phyloP scores from a whole-genome alignment of 257 asterid genomes.

The Plectranthus barbatus region DNA sequence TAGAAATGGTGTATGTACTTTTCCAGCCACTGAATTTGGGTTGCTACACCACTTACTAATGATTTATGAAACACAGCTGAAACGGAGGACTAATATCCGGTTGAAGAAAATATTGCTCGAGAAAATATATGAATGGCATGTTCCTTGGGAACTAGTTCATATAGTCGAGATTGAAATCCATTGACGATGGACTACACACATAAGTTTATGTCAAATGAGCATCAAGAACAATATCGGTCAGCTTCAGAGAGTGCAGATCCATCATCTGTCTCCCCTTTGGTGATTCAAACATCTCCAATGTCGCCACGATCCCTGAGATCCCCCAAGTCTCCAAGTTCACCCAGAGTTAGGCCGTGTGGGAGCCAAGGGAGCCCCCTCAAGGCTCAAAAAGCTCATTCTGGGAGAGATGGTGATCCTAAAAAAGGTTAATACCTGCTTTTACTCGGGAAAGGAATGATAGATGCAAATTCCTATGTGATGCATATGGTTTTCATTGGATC shows the following conservation, averaged over 20 bases:
- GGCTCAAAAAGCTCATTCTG: slow-evolving; percentile 41
- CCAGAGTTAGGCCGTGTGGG: slow-evolving; percentile 23
- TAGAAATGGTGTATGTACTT: too few species aligned
- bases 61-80: too few species aligned
- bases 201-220: slow-evolving; percentile 43
- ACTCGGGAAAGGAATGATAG: not conserved
- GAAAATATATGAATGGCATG: too few species aligned
- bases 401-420: slow-evolving; percentile 56
- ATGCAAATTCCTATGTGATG: not conserved
- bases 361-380: slow-evolving; percentile 37
- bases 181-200: slow-evolving; percentile 37
- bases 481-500: too few species aligned
- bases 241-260: slow-evolving; percentile 59
- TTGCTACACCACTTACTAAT: too few species aligned
- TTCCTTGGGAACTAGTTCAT: too few species aligned
- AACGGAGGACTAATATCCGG: not conserved
- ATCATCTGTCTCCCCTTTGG: slow-evolving; percentile 31
- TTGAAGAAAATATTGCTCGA: not conserved
- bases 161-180: not conserved
- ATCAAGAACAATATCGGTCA: slow-evolving; percentile 41
- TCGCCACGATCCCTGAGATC: slow-evolving; percentile 48
- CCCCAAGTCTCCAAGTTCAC: slow-evolving; percentile 42
- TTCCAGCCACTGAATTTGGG: not conserved
- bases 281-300: slow-evolving; percentile 33
- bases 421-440: slow-evolving; percentile 42